Base-by-base conservation (phyloP, 2,329 filamentous ascomycete genomes). In the Pestalotiopsis sp. region DNA sequence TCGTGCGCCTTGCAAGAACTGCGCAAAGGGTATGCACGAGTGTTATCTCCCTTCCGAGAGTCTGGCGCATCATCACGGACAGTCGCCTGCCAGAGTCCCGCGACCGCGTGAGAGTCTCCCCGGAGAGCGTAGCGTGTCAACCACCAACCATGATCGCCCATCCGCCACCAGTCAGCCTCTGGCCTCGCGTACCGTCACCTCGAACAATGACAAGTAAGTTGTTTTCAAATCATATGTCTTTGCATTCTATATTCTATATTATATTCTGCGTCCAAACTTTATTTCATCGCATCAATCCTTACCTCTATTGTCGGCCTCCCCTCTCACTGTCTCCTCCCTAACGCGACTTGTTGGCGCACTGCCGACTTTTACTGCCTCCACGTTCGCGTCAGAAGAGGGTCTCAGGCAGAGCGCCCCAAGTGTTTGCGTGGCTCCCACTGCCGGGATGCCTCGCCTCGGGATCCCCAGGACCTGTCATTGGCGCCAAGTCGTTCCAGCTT, bases 1-100 rank as follows among this genome's bases (percentile, higher is more conserved):
- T 65, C 83, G 86, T 76, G 85, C 87, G n/a, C 87, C 87, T 13
- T 90, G 87, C 81, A 87, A 88, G 77, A 90, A 90, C 79, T 90
- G 87, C 79, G 86, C 86, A 62, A 90, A 90, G 78, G 87, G 87
- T 69, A 86, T 89, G 85, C 87, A 90, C 78, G 87, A 89, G 68
- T 90, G 87, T 80, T 90, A 89, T 77, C 80, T 90, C 23, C 87
- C 87, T 52, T 89, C 87, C 38, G 87, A 89, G 79, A 87, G 84
- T 70, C 85, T 88, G 82, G 84, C 85, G 72, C 87, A 89, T 76
- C 85, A 87, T 71, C 86, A 88, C 73, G 87, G 87, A 69, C 86
- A 89, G 70, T 88, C 86, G 69, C 87, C 87, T 60, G 86, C 87
- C 68, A 82, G 83, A 66, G 84, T 85, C 75, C 83, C 87, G 65